Conservation (phyloP, 805 yeast genomes). For the Candida vaughaniae region DNA sequence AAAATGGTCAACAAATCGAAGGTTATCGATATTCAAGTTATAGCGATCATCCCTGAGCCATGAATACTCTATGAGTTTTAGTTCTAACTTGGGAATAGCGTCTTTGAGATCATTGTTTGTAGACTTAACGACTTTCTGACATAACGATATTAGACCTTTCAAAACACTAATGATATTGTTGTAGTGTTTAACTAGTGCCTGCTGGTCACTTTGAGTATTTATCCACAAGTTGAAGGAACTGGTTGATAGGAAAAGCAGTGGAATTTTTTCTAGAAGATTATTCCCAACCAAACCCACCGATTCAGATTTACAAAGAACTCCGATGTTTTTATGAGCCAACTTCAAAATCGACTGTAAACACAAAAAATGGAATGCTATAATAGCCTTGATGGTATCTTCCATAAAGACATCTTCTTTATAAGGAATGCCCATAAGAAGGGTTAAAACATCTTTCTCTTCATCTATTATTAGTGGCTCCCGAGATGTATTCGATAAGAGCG, state of each 20-base stretch:
- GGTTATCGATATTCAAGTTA: too few relatives aligned
- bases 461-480: too few relatives aligned
- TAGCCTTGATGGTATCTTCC: constrained; percentile 11
- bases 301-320: constrained; percentile 3
- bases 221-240: constrained; percentile 25
- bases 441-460: too few relatives aligned
- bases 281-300: constrained; percentile 7
- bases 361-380: constrained; percentile 29
- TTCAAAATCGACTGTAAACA: constrained; percentile 23
- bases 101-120: not conserved
- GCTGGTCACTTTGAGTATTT: constrained; percentile 6
- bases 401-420: too few relatives aligned
- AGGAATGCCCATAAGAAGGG: too few relatives aligned
- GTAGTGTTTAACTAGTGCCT: constrained; percentile 16
- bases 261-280: constrained; percentile 13
- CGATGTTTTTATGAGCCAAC: constrained; percentile 9
- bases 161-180: constrained; percentile 24
- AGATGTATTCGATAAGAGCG: not conserved
- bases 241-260: constrained; percentile 17
- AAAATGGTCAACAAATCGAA: too few relatives aligned
- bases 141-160: constrained; percentile 24
- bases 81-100: not conserved
- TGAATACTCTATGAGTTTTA: constrained; percentile 6
- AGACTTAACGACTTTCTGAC: constrained; percentile 3
- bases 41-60: not conserved